Conservation (phyloP, 2,329 filamentous ascomycete species). For the Apiospora malaysiana region DNA sequence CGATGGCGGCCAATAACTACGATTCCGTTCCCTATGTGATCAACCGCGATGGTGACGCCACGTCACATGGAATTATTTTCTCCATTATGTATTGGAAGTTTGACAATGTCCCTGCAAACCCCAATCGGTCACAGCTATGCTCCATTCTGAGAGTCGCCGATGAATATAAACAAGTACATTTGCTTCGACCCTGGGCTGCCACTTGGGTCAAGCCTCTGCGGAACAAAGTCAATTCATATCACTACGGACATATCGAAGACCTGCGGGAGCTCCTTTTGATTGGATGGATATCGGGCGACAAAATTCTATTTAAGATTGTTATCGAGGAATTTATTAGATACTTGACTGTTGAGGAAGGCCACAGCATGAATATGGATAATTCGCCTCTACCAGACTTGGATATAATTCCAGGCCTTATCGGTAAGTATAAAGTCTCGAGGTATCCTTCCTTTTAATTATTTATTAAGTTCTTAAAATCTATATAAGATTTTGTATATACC, state of each 20-base stretch:
- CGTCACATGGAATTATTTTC: background rate
- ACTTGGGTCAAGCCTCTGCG: too few species aligned
- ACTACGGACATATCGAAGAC: too few species aligned
- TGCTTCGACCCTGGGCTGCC: background rate
- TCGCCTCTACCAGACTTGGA: background rate
- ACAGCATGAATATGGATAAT: background rate
- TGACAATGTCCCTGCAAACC: background rate
- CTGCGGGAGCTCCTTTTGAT: too few species aligned
- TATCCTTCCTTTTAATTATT: too few species aligned
- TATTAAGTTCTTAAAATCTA: too few species aligned
- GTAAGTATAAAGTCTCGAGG: background rate
- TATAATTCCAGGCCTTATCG: background rate
- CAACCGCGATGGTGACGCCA: background rate
- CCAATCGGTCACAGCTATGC: background rate
- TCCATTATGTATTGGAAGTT: background rate
- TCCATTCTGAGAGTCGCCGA: background rate
- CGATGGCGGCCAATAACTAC: too few species aligned
- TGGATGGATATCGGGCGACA: too few species aligned
- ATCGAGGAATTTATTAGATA: too few species aligned
- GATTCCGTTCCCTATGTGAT: background rate
- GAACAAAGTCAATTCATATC: too few species aligned
- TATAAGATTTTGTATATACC: too few species aligned
- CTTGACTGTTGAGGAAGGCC: too few species aligned
- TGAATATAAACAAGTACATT: background rate
- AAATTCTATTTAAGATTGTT: too few species aligned